Percentiles rank a stretch among this genome's conserved stretches.
These are phyloP conservation scores for Cercospora janseana DNA, from an alignment of 2,329 filamentous ascomycete genomes.

Conservation along the genomic window DNA sequence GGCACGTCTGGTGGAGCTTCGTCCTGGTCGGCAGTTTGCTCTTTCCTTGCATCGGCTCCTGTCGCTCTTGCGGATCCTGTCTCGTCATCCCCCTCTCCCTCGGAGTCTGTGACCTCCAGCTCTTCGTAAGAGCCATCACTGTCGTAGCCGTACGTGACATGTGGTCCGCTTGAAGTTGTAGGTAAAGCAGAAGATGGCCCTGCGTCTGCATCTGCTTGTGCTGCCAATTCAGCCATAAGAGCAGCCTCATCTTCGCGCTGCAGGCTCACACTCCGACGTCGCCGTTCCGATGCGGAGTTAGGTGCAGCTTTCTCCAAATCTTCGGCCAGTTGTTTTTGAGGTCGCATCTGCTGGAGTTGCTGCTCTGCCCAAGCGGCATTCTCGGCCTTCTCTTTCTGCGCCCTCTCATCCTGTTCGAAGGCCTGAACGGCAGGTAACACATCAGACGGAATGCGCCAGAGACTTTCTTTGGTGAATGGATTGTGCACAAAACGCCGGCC, in stretches of 20 bases:
- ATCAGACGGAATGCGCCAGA: slow-evolving; percentile 91
- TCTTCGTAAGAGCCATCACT: slow-evolving; percentile 72
- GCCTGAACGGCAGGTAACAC: slow-evolving; percentile 71
- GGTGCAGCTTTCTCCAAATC: slow-evolving; percentile 24
- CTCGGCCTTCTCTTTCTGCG: slow-evolving; percentile 53
- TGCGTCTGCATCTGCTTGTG: slow-evolving; percentile 36
- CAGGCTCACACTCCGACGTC: slow-evolving; percentile 35
- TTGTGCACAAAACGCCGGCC: slow-evolving; percentile 90
- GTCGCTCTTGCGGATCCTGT: slow-evolving; percentile 39
- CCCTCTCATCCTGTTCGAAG: slow-evolving; percentile 70
- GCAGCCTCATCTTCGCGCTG: slow-evolving; percentile 39
- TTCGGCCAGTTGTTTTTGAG: slow-evolving; percentile 14
- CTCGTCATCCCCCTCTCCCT: slow-evolving; percentile 45
- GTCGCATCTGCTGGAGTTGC: slow-evolving; percentile 33
- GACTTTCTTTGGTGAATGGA: slow-evolving; percentile 77
- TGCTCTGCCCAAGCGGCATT: slow-evolving; percentile 37
- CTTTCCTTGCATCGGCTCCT: slow-evolving; percentile 55
- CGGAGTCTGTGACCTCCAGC: slow-evolving; percentile 66
- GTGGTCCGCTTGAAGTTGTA: background rate
- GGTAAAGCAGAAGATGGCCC: slow-evolving; percentile 36
- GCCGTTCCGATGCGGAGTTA: slow-evolving; percentile 21
- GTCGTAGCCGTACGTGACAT: slow-evolving; percentile 29
- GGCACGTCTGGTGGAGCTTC: slow-evolving; percentile 56
- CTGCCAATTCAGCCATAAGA: slow-evolving; percentile 36
- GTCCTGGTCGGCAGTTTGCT: slow-evolving; percentile 45